phyloP scores from a whole-genome alignment of 2,329 filamentous ascomycete species.

The Emergomyces orientalis region DNA sequence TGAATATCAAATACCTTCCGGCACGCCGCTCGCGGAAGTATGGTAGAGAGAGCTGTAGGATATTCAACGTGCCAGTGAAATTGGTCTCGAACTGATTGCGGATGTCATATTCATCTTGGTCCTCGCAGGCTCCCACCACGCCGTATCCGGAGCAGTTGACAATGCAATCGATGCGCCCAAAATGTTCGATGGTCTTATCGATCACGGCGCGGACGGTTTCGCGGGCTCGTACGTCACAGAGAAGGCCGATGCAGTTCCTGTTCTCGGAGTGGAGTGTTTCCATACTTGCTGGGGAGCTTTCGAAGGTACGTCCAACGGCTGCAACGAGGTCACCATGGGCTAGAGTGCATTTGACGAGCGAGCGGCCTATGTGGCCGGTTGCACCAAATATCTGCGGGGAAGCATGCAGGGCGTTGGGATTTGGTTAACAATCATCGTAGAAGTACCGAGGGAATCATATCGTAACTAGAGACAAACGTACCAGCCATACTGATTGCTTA shows the following conservation, averaged over 20 bases:
- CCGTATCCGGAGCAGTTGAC: slow-evolving; percentile 93
- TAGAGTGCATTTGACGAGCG: slow-evolving; percentile 73
- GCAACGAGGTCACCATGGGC: slow-evolving; percentile 73
- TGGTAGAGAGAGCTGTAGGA: slow-evolving; percentile 78
- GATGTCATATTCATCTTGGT: slow-evolving; percentile 91
- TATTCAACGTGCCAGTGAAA: slow-evolving; percentile 90
- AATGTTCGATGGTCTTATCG: slow-evolving; percentile 59
- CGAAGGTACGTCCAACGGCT: slow-evolving; percentile 73
- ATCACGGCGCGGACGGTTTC: slow-evolving; percentile 67
- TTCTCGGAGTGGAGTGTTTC: slow-evolving; percentile 55
- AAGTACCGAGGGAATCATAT: not conserved
- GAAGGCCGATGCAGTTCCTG: slow-evolving; percentile 57
- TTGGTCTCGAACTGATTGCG: slow-evolving; percentile 97
- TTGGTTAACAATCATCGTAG: not conserved
- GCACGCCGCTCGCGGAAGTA: slow-evolving; percentile 69
- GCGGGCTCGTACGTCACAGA: slow-evolving; percentile 81
- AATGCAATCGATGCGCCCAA: slow-evolving; percentile 77
- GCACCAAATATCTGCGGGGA: slow-evolving; percentile 70
- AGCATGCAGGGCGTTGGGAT: not conserved
- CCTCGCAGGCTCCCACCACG: slow-evolving; percentile 90
- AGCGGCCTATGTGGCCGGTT: slow-evolving; percentile 93
- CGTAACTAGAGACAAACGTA: slow-evolving; percentile 37
- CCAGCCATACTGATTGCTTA: slow-evolving; percentile 79
- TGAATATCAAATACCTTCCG: slow-evolving; percentile 90
- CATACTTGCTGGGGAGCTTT: slow-evolving; percentile 66